phyloP scores from a whole-genome alignment of 495 filamentous ascomycete species.

The Chlorociboria aeruginascens region DNA sequence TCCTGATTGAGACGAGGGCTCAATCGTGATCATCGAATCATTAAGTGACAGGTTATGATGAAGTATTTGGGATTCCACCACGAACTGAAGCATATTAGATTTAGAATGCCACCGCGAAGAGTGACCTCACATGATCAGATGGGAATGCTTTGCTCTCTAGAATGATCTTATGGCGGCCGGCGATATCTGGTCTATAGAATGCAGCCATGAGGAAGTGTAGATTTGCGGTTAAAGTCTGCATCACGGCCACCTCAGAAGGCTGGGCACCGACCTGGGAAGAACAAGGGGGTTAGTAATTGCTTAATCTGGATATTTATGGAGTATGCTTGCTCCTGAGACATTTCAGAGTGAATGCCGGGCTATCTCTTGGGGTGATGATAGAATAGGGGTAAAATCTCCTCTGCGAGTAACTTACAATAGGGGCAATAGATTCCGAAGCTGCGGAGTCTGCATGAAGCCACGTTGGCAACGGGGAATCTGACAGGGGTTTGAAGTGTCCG shows the following conservation, averaged over 20 bases:
- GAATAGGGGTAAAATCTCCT: too few species aligned
- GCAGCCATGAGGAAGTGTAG: conserved; percentile 83
- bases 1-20: conserved; percentile 39
- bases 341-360: too few species aligned
- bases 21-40: conserved; percentile 62
- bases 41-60: conserved; percentile 40
- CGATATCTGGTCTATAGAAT: conserved; percentile 70
- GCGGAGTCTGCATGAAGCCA: conserved; percentile 74
- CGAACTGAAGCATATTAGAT: conserved; percentile 47
- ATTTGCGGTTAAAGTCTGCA: conserved; percentile 90
- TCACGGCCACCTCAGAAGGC: conserved; percentile 72
- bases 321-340: too few species aligned
- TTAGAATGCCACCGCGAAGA: not conserved
- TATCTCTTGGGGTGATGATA: too few species aligned
- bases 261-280: conserved; percentile 48
- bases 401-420: conserved; percentile 33
- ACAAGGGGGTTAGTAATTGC: too few species aligned
- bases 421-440: conserved; percentile 61
- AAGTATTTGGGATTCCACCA: conserved; percentile 73
- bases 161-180: conserved; percentile 75
- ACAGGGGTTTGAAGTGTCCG: conserved; percentile 80
- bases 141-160: conserved; percentile 92
- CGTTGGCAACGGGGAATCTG: conserved; percentile 59
- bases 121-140: conserved; percentile 60
- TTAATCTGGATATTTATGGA: too few species aligned